Conservation (phyloP, 2,329 filamentous ascomycete genomes). For the Verticillium nonalfalfae region DNA sequence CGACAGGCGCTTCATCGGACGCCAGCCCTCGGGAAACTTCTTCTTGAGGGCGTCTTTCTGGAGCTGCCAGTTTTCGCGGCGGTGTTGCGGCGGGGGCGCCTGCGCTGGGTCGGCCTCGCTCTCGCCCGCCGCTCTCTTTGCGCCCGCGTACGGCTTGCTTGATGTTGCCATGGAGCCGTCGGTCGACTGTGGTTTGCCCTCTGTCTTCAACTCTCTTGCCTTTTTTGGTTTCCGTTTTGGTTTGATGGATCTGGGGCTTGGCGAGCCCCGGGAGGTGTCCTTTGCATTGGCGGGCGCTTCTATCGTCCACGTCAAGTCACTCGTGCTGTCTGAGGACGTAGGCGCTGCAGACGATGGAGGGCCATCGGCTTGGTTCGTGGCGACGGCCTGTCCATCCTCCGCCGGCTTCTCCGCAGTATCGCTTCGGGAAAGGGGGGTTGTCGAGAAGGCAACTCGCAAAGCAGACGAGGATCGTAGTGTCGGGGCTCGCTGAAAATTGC, state of each 20-base stretch:
- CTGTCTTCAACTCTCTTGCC: slow-evolving; percentile 3
- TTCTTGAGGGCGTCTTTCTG: slow-evolving; percentile 69
- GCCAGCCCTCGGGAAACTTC: slow-evolving; percentile 81
- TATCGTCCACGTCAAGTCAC: background rate
- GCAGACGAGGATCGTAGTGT: background rate
- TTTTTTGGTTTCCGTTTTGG: slow-evolving; percentile 7
- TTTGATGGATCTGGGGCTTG: background rate
- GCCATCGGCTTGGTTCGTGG: background rate
- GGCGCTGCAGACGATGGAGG: background rate
- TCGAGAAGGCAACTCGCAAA: background rate
- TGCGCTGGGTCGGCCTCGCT: slow-evolving; percentile 19
- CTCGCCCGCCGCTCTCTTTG: background rate
- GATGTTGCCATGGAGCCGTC: background rate
- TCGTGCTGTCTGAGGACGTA: background rate
- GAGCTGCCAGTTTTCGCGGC: slow-evolving; percentile 57
- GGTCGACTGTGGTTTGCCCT: background rate
- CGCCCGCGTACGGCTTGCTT: slow-evolving; percentile 4
- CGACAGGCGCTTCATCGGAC: slow-evolving; percentile 77
- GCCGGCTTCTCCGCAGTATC: slow-evolving; percentile 24
- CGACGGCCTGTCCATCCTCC: slow-evolving; percentile 14
- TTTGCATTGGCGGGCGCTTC: background rate
- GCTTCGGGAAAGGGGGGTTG: background rate
- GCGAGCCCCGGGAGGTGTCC: background rate
- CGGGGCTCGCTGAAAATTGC: background rate
- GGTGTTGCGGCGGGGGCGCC: slow-evolving; percentile 7